Percentiles rank a stretch among this genome's conserved stretches.
Evolutionary conservation across 2,329 filamentous ascomycete genomes (phyloP).

Genomic region (Paradendryphiella salina): DNA sequence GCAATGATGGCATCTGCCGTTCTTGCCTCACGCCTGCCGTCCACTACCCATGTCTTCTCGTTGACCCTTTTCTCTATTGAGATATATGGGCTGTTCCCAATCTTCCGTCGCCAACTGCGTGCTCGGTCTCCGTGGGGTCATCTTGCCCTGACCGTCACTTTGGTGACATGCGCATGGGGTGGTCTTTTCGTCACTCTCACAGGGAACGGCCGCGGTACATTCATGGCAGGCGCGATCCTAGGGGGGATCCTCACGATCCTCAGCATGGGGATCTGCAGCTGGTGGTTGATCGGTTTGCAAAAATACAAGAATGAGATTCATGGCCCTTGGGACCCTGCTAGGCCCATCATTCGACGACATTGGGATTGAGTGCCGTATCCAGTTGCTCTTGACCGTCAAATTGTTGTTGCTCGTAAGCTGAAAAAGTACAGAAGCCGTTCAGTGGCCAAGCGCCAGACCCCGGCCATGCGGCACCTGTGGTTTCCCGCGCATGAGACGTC

Average conservation of each 20-base stretch:
- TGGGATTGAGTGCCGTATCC: constrained; percentile 49
- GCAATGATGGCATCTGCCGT: constrained; percentile 96
- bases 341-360: constrained; percentile 78
- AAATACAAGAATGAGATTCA: constrained; percentile 99
- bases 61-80: constrained; percentile 95
- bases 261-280: constrained; percentile 90
- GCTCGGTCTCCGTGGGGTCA: constrained; percentile 83
- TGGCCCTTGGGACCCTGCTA: constrained; percentile 94
- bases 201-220: constrained; percentile 58
- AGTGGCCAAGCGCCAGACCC: constrained; percentile 35
- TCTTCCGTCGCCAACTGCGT: constrained; percentile 86
- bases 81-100: constrained; percentile 96
- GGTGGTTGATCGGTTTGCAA: constrained; percentile 96
- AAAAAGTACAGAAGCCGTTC: constrained; percentile 25
- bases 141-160: constrained; percentile 70
- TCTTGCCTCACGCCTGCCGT: constrained; percentile 83
- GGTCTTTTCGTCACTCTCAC: constrained; percentile 68
- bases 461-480: constrained; percentile 22
- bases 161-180: constrained; percentile 78
- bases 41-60: constrained; percentile 91
- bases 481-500: constrained; percentile 22
- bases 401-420: constrained; percentile 38
- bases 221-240: constrained; percentile 72
- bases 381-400: constrained; percentile 18
- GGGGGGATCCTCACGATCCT: constrained; percentile 74